These are phyloP conservation scores for Stenogyne calaminthoides DNA, from an alignment of 305 asterid species.

Conservation along the genomic window DNA sequence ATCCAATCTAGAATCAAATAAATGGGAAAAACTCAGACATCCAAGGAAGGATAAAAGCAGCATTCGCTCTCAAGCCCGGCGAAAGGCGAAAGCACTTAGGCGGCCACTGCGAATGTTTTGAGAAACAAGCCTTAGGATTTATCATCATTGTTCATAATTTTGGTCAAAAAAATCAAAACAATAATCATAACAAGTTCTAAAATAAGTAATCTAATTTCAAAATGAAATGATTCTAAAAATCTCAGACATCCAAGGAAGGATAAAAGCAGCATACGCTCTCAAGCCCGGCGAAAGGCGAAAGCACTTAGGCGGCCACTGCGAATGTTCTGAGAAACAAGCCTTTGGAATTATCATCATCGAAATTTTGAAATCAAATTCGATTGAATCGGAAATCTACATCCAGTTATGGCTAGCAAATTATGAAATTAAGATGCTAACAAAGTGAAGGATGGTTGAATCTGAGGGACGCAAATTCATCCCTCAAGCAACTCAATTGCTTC, in stretches of 20 bases:
- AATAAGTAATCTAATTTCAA: not conserved
- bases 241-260: constrained; percentile 82
- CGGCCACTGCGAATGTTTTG: constrained; percentile 78
- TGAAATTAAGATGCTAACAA: constrained; percentile 30
- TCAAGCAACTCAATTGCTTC: constrained; percentile 4
- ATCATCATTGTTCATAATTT: constrained; percentile 30
- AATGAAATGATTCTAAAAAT: not conserved
- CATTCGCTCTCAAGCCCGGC: constrained; percentile 66
- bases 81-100: constrained; percentile 63
- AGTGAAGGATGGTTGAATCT: constrained; percentile 38
- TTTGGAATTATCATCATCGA: constrained; percentile 40
- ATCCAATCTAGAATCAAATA: not conserved
- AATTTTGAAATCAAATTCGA: not conserved
- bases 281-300: constrained; percentile 71
- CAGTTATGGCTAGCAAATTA: constrained; percentile 41
- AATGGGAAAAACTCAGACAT: constrained; percentile 50
- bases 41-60: constrained; percentile 61
- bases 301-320: constrained; percentile 73
- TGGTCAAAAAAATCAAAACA: no score
- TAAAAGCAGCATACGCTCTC: constrained; percentile 55
- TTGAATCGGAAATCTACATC: constrained; percentile 23
- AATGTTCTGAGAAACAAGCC: constrained; percentile 69
- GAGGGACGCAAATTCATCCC: constrained; percentile 38
- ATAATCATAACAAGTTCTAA: no score
- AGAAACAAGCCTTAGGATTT: constrained; percentile 55